phyloP scores from a whole-genome alignment of 1,284 basidiomycete species.

The Phenoliferia sp. region DNA sequence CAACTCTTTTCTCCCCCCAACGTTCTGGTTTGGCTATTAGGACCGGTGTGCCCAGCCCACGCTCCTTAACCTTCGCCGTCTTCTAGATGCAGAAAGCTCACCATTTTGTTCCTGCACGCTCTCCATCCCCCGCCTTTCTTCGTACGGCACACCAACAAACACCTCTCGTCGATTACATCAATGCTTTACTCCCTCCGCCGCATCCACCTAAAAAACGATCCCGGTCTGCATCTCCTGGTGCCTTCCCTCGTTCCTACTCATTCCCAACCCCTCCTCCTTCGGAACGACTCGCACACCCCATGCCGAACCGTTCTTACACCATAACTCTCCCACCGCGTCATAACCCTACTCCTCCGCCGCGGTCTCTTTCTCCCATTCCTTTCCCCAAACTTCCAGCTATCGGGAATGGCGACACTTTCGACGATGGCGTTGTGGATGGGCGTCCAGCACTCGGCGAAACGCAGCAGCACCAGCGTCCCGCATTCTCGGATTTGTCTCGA shows the following conservation, averaged over 20 bases:
- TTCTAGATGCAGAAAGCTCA: slow-evolving; percentile 11
- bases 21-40: too few species aligned
- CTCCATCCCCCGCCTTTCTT: slow-evolving; percentile 11
- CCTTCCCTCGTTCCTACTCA: neutral
- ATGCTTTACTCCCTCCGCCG: slow-evolving; percentile 2
- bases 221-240: neutral
- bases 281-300: neutral
- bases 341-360: neutral
- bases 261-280: neutral
- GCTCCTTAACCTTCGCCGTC: neutral
- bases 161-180: slow-evolving; percentile 7
- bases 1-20: too few species aligned
- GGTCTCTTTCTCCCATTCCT: neutral
- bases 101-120: slow-evolving; percentile 10
- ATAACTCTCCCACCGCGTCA: neutral
- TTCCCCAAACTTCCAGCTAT: slow-evolving; percentile 5
- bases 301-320: neutral
- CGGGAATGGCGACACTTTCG: neutral
- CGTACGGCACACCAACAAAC: neutral
- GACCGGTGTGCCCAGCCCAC: too few species aligned
- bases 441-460: neutral
- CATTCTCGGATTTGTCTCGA: slow-evolving; percentile 11
- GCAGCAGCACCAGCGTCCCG: neutral
- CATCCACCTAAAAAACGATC: neutral
- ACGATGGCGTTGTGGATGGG: neutral